These are phyloP conservation scores for Chytriomyces confervae DNA, from an alignment of 192 early-diverging fungal genomes.

Conservation along the genomic window DNA sequence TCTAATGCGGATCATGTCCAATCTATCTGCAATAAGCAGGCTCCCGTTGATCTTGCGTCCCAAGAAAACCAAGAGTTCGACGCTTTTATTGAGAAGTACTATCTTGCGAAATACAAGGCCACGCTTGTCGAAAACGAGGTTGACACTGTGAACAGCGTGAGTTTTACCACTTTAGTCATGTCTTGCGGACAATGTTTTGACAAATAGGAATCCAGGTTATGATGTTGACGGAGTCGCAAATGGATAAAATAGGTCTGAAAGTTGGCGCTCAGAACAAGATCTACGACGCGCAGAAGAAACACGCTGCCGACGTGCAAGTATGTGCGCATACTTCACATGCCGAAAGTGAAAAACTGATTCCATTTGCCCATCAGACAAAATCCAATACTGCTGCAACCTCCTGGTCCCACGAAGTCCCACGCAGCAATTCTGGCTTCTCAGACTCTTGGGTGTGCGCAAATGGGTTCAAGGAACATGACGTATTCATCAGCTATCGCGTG, in stretches of 20 bases:
- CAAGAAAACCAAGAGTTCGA: too few relatives aligned
- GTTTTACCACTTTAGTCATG: not conserved
- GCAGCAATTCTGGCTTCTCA: not conserved
- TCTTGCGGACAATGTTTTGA: not conserved
- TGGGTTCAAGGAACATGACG: not conserved
- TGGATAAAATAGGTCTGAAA: not conserved
- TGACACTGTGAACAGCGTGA: not conserved
- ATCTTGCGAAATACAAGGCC: not conserved
- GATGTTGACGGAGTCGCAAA: not conserved
- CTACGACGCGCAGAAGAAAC: not conserved
- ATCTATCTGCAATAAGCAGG: too few relatives aligned
- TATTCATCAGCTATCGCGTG: slow-evolving; percentile 2
- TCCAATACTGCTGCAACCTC: not conserved
- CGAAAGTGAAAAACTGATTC: not conserved
- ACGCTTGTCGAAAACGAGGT: not conserved
- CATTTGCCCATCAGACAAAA: not conserved
- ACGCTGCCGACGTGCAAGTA: not conserved
- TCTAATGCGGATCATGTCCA: too few relatives aligned
- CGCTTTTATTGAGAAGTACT: not conserved
- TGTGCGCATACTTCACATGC: not conserved
- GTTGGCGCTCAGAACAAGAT: not conserved
- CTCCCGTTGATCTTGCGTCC: too few relatives aligned
- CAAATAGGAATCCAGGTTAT: not conserved
- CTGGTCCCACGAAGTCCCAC: not conserved
- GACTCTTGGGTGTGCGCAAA: not conserved